Base-by-base conservation (phyloP, 2,329 filamentous ascomycete genomes). In the Aspergillus spinulosporus region DNA sequence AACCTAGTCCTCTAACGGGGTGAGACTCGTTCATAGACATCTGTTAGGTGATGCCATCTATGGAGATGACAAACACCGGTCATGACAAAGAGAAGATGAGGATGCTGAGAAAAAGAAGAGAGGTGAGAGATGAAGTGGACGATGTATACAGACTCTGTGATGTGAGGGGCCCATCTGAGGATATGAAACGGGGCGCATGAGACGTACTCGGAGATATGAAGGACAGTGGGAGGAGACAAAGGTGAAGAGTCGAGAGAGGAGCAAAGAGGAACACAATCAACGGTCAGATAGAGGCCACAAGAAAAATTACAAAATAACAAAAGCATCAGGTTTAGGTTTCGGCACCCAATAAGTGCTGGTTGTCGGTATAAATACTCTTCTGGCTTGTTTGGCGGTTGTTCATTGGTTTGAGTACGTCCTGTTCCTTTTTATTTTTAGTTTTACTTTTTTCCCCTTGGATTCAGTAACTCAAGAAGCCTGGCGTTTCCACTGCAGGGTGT, bases 11-110 rank as follows among this genome's bases (percentile, higher is more conserved):
- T 64, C 66, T 62, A 61, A 66, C 65, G 59, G 64, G 50, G 61
- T 65, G 66, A 61, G 64, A 59, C 59, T 73, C 68, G 58, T 73
- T 69, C 61, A 68, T 61, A 63, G 67, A 69, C 68, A 74, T 73
- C 61, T 66, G 65, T 64, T 69, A 69, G 59, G 60, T 58, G 60
- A 64, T 52, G 60, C 67, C 69, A 70, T 71, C 61, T 61, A 66
- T 63, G 57, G 57, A 62, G 50, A 52, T 49, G 37, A 55, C 47
- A 60, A 46, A 15, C 34, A 60, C 61, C 45, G 54, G 46, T 66
- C 63, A 67, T 65, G 65, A 59, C 65, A 64, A 53, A 51, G 45
- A 47, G 49, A 43, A 32, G 39, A 49, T 26, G 37, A 48, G 54
- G 48, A 44, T 37, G 34, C 9, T 37, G 46, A 53, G 49, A 53